These are phyloP conservation scores for Truncatella angustata DNA, from an alignment of 2,329 filamentous ascomycete species.

Conservation along the genomic window DNA sequence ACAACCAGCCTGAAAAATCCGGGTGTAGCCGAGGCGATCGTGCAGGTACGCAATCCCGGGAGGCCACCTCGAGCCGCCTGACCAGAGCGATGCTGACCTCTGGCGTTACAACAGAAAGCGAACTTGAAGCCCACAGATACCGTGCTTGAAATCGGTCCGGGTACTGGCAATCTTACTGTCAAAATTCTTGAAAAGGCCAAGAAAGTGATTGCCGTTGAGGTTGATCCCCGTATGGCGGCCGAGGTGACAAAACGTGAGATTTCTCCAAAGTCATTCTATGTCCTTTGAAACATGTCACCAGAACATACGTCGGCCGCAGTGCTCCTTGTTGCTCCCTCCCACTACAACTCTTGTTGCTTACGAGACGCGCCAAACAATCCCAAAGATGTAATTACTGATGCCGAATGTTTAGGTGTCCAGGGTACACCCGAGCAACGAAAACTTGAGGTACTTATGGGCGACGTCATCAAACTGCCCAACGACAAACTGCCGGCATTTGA, in stretches of 20 bases:
- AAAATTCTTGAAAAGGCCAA: slow-evolving; percentile 86
- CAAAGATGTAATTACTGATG: no score
- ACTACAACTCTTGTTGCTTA: no score
- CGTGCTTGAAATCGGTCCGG: slow-evolving; percentile 82
- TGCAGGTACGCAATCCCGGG: no score
- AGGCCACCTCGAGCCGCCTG: no score
- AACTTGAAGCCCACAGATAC: slow-evolving; percentile 85
- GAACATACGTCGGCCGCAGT: no score
- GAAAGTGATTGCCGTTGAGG: slow-evolving; percentile 78
- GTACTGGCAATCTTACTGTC: slow-evolving; percentile 81
- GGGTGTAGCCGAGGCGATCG: slow-evolving; percentile 42
- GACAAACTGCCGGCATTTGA: slow-evolving; percentile 64
- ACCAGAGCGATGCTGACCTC: no score
- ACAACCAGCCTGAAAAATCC: slow-evolving; percentile 17
- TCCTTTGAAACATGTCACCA: no score
- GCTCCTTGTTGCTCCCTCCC: no score
- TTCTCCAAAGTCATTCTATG: no score
- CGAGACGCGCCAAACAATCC: no score
- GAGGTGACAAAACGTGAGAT: slow-evolving; percentile 91
- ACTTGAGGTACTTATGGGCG: slow-evolving; percentile 84
- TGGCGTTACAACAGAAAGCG: slow-evolving; percentile 81
- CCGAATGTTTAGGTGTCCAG: no score
- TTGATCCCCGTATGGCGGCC: slow-evolving; percentile 95
- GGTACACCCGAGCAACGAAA: slow-evolving; percentile 81
- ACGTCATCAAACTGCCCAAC: slow-evolving; percentile 35